Base-by-base conservation (phyloP, 345 rosid species). In the Boechera divaricarpa region DNA sequence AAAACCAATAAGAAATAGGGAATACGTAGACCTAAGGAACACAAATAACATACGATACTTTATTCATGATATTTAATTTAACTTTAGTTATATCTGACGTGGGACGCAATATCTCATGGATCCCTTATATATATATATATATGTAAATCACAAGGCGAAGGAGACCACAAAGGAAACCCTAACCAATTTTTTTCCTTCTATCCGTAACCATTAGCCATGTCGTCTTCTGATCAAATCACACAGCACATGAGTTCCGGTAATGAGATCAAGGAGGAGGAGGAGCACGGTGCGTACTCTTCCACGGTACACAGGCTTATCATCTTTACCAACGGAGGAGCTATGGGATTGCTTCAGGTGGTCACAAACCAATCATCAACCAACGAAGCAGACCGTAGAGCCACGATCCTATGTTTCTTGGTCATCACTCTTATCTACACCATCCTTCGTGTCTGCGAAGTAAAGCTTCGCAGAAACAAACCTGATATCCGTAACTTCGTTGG, bases 301-400 rank as follows among this genome's bases (percentile, higher is more conserved):
- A 48, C 70, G 6, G 44, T 66, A 11, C 45, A 66, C 58, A 66
- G 18, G 11, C 44, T 48, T 16, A 66, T 66, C 70, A 48, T 66
- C 15, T 32, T 18, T 49, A 48, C 0, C 0, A 66, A 18, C 2
- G 70, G 45, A 2, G 70, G 58, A 66, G 70, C 58, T 31, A 33
- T 49, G 1, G 70, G 44, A 21, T 66, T 66, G 31, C 70, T 66
- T 21, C 70, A 66, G 58, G 58, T 66, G 15, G 31, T 10, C n/a
- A 48, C 29, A 47, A 51, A 9, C 57, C 6, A 32, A 16, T n/a
- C 57, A 48, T 66, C 70, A 48, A 66, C 26, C 44, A 66, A 47
- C 31, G 24, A 44, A 44, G 55, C 59, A 67, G 6, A 67, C 32
- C 33, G 47, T 44, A 9, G 33, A 49, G 45, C 47, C 33, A 67